phyloP scores from a whole-genome alignment of 1,284 basidiomycete genomes.

The Melampsora americana region DNA sequence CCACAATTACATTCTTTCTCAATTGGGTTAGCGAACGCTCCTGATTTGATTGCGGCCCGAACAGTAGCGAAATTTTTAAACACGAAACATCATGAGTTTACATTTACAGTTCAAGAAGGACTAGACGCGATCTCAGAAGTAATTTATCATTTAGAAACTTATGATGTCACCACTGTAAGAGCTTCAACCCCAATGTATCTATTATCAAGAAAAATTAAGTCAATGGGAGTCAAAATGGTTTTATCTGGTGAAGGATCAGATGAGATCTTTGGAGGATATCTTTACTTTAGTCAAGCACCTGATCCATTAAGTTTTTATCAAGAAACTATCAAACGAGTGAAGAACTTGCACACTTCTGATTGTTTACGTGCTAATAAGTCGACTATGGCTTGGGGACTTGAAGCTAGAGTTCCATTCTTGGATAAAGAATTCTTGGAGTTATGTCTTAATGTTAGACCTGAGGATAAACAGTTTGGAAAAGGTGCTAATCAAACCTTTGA shows the following conservation, averaged over 20 bases:
- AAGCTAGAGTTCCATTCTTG: slow-evolving; percentile 97
- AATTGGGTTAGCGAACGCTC: slow-evolving; percentile 90
- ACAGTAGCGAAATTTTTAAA: slow-evolving; percentile 92
- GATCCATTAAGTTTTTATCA: slow-evolving; percentile 86
- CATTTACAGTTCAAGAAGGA: slow-evolving; percentile 97
- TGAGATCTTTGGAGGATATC: slow-evolving; percentile 95
- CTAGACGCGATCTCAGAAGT: slow-evolving; percentile 96
- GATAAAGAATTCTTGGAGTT: slow-evolving; percentile 95
- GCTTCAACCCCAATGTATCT: slow-evolving; percentile 91
- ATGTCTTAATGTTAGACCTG: slow-evolving; percentile 83
- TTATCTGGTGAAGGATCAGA: slow-evolving; percentile 96
- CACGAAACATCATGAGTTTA: slow-evolving; percentile 95
- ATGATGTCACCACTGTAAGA: slow-evolving; percentile 97
- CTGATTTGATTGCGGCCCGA: slow-evolving; percentile 88
- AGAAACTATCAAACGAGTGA: slow-evolving; percentile 89
- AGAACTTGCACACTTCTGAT: slow-evolving; percentile 96
- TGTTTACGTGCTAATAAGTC: slow-evolving; percentile 99
- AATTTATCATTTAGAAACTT: slow-evolving; percentile 97
- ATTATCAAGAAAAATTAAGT: slow-evolving; percentile 96
- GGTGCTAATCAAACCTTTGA: slow-evolving; percentile 72
- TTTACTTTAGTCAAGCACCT: slow-evolving; percentile 99
- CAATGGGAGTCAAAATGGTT: slow-evolving; percentile 99
- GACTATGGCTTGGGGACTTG: slow-evolving; percentile 99
- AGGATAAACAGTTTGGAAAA: slow-evolving; percentile 87
- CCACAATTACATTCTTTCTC: slow-evolving; percentile 98